phyloP scores from a whole-genome alignment of 805 yeast species.

The Ogataea methanolica region DNA sequence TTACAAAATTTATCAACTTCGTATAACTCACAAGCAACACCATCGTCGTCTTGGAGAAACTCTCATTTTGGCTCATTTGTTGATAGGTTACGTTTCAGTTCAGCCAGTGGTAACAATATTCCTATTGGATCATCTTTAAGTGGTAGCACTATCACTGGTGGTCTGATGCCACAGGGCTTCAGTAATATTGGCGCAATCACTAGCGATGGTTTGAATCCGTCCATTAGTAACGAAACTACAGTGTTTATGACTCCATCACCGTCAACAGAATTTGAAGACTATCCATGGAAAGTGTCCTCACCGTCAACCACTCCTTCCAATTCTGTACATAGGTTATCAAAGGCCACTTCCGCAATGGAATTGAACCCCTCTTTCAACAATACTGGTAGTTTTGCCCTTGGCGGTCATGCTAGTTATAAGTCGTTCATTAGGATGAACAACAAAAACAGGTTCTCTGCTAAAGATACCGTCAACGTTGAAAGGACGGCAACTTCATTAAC shows the following conservation, averaged over 20 bases:
- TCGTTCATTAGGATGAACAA: background rate
- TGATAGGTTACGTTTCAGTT: slow-evolving; percentile 23
- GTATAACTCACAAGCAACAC: slow-evolving; percentile 25
- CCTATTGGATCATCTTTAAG: background rate
- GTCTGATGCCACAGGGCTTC: background rate
- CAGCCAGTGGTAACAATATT: background rate
- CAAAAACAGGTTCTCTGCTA: slow-evolving; percentile 1
- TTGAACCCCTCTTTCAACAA: background rate
- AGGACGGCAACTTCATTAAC: slow-evolving; percentile 10
- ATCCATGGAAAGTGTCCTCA: slow-evolving; percentile 20
- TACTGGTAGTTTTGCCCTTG: background rate
- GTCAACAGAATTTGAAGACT: slow-evolving; percentile 24
- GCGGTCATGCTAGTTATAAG: background rate
- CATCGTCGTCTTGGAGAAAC: slow-evolving; percentile 26
- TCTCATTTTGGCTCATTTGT: slow-evolving; percentile 26
- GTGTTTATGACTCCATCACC: slow-evolving; percentile 23
- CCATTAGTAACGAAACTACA: background rate
- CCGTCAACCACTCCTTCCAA: slow-evolving; percentile 7
- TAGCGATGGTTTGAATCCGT: background rate
- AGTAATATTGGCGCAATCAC: background rate
- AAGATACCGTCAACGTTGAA: slow-evolving; percentile 5
- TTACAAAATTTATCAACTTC: slow-evolving; percentile 34
- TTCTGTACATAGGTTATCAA: slow-evolving; percentile 6
- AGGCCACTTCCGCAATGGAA: slow-evolving; percentile 5
- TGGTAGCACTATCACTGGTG: too few relatives aligned